Evolutionary conservation across 75 land plant species (phyloP).

Genomic region (Azolla pinnata): DNA sequence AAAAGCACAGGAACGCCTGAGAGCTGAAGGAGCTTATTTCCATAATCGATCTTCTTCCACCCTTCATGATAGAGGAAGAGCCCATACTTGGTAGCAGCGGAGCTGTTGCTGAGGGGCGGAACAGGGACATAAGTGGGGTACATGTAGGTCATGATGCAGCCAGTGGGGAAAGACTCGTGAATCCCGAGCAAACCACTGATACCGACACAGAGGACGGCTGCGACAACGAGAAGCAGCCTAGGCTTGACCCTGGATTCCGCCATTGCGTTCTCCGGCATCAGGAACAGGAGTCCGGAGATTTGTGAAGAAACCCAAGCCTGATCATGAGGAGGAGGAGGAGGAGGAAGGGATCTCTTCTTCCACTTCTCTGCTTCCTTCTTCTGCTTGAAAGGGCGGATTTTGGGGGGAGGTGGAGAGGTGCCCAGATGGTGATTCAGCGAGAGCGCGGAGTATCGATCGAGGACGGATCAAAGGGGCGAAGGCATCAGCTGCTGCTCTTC

Average conservation of each 20-base stretch:
- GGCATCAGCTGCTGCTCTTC: too few species aligned
- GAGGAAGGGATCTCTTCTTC: too few species aligned
- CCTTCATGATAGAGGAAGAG: conserved; percentile 92
- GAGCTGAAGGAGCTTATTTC: conserved; percentile 56
- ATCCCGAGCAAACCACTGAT: conserved; percentile 45
- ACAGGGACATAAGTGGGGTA: conserved; percentile 92
- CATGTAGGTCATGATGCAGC: conserved; percentile 96
- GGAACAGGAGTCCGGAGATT: too few species aligned
- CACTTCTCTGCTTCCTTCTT: too few species aligned
- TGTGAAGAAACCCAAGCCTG: too few species aligned
- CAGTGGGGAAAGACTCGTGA: conserved; percentile 52
- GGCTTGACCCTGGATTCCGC: conserved; percentile 23
- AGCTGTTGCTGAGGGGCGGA: conserved; percentile 29
- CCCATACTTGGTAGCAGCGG: conserved; percentile 46
- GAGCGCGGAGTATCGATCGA: too few species aligned
- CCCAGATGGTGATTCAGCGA: too few species aligned
- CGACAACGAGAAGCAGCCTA: conserved; percentile 25
- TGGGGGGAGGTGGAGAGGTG: too few species aligned
- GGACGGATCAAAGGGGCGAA: too few species aligned
- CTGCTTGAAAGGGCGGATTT: too few species aligned
- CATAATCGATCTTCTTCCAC: conserved; percentile 87
- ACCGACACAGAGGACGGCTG: conserved; percentile 21
- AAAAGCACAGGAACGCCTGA: conserved; percentile 92
- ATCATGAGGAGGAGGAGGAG: too few species aligned
- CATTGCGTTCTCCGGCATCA: conserved; percentile 2